Base-by-base conservation (phyloP, 768 basidiomycete genomes). In the Suillus cothurnatus region DNA sequence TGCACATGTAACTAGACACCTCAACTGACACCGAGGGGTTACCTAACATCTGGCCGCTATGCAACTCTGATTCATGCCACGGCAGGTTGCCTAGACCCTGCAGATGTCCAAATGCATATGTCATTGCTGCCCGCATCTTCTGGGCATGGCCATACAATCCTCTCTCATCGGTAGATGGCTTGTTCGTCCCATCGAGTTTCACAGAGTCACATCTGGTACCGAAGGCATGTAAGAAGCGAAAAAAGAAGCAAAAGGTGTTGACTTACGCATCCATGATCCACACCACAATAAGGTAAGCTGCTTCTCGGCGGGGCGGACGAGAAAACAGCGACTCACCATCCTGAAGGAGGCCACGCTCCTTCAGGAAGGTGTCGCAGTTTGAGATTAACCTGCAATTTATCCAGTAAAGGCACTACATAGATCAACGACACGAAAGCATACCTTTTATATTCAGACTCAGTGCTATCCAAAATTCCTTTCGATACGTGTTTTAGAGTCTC, bases 121-220 rank as follows among this genome's bases (percentile, higher is more conserved):
- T 77, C 52, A 73, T 69, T 2, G 72, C 69, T 7, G 78, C 78
- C 3, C 74, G 60, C 72, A 81, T 77, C 55, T 79, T 79, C 63
- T 80, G 79, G 0, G 79, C 78, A 73, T 80, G 75, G 1, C 69
- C 59, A 53, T 74, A 80, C 7, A 71, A 69, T n/a, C 57, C 64
- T 1, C 69, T 61, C 4, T 65, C 23, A 5, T 64, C 50, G 9
- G 58, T 28, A 1, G 53, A 26, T n/a, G 67, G 66, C 17, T 73
- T 74, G 17, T 61, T 41, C 8, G 65, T 64, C 15, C 75, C 73
- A 52, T 78, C 72, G n/a, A 74, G 66, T 21, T 62, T 64, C 32
- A 74, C 67, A 39, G 68, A 67, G 43, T 77, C 73, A 52, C 75
- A 77, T 15, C 76, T 77, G 56, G 41, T 41, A 14, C 41, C 6